phyloP scores from a whole-genome alignment of 2,329 filamentous ascomycete species.

The Exophiala sideris region DNA sequence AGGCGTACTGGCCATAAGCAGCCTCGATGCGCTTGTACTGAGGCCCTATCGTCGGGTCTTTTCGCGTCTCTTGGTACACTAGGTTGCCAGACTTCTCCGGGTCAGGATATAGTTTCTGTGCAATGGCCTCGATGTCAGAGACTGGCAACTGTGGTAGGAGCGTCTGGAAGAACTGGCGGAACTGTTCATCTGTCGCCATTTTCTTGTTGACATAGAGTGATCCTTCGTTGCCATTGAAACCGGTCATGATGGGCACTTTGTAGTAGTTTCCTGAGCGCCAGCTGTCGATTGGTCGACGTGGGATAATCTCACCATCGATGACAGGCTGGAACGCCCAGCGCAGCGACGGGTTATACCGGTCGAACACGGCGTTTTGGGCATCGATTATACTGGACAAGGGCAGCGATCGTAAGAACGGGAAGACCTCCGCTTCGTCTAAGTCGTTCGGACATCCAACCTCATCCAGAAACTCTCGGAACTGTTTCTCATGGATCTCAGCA shows the following conservation, averaged over 20 bases:
- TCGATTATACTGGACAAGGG: constrained; percentile 37
- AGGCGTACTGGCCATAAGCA: constrained; percentile 50
- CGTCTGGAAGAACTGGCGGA: constrained; percentile 58
- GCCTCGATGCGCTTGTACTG: constrained; percentile 54
- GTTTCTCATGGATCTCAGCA: constrained; percentile 41
- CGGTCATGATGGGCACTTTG: constrained; percentile 62
- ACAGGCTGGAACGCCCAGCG: constrained; percentile 59
- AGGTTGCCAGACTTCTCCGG: constrained; percentile 43
- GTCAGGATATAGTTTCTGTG: constrained; percentile 62
- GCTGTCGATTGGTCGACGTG: constrained; percentile 56
- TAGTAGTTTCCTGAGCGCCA: constrained; percentile 55
- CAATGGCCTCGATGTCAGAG: constrained; percentile 49
- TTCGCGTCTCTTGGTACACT: constrained; percentile 38
- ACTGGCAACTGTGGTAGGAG: constrained; percentile 58
- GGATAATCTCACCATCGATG: constrained; percentile 54
- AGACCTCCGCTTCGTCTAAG: constrained; percentile 30
- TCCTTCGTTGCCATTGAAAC: constrained; percentile 69
- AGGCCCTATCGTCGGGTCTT: constrained; percentile 36
- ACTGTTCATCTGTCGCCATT: constrained; percentile 61
- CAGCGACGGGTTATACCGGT: constrained; percentile 46
- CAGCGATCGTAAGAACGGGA: constrained; percentile 40
- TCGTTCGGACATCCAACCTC: constrained; percentile 35
- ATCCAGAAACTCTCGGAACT: constrained; percentile 49
- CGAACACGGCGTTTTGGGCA: constrained; percentile 46
- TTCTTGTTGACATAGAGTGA: constrained; percentile 58